phyloP scores from a whole-genome alignment of 2,329 filamentous ascomycete genomes.

The Pseudogymnoascus sp. region DNA sequence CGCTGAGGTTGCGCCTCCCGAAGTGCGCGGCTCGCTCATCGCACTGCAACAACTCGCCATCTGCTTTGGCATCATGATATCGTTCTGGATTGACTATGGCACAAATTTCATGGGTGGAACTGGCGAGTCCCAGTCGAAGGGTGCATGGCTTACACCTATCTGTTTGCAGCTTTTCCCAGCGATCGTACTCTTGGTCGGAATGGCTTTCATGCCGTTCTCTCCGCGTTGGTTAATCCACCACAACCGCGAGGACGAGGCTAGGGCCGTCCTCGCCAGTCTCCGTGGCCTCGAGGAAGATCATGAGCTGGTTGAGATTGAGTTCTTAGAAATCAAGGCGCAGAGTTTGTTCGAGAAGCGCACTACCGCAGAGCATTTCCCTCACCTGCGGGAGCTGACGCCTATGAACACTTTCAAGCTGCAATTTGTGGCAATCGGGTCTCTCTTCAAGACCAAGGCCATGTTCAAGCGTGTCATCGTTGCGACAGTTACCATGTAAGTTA shows the following conservation, averaged over 20 bases:
- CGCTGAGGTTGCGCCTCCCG: constrained; percentile 50
- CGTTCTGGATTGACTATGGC: constrained; percentile 54
- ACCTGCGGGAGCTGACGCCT: constrained; percentile 51
- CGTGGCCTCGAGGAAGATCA: constrained; percentile 56
- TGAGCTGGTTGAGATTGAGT: constrained; percentile 67
- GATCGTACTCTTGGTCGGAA: constrained; percentile 58
- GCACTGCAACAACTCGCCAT: constrained; percentile 60
- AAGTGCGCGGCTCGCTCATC: constrained; percentile 60
- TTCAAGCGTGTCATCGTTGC: constrained; percentile 60
- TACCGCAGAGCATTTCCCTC: constrained; percentile 60
- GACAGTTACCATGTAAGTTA: constrained; percentile 46
- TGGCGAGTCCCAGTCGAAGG: constrained; percentile 51
- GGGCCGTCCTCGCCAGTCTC: constrained; percentile 54
- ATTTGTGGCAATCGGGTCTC: constrained; percentile 58
- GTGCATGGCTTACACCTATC: constrained; percentile 68
- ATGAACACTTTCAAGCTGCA: constrained; percentile 63
- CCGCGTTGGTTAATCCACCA: constrained; percentile 71
- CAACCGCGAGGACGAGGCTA: constrained; percentile 61
- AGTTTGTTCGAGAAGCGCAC: constrained; percentile 70
- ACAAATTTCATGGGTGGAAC: constrained; percentile 64
- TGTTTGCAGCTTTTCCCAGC: constrained; percentile 65
- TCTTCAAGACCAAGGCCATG: constrained; percentile 61
- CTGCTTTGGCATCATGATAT: constrained; percentile 49
- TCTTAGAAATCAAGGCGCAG: constrained; percentile 77
- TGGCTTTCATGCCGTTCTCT: constrained; percentile 74